Conservation (phyloP, 441 rosid species). For the Mallotus japonicus region DNA sequence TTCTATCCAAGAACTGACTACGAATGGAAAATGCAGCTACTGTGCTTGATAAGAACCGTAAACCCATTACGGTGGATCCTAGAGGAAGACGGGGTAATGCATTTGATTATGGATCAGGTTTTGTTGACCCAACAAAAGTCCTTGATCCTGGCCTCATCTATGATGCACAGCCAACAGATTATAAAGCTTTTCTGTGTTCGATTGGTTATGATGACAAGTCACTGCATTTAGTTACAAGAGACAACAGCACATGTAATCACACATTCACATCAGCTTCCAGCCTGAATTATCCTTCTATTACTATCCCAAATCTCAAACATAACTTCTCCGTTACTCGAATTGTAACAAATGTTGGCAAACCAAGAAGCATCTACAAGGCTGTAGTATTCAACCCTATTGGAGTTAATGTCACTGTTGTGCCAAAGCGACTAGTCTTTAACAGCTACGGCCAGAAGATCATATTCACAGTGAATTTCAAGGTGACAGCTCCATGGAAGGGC, state of each 20-base stretch:
- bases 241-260: slow-evolving; percentile 41
- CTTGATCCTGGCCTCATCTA: slow-evolving; percentile 67
- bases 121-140: slow-evolving; percentile 48
- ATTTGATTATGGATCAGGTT: slow-evolving; percentile 76
- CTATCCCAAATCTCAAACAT: slow-evolving; percentile 39
- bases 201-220: slow-evolving; percentile 47
- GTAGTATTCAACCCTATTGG: slow-evolving; percentile 40
- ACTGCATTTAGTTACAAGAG: slow-evolving; percentile 44
- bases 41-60: slow-evolving; percentile 34
- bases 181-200: slow-evolving; percentile 59
- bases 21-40: slow-evolving; percentile 42
- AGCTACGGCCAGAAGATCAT: slow-evolving; percentile 49
- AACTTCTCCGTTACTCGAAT: slow-evolving; percentile 41
- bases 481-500: slow-evolving; percentile 47
- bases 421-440: slow-evolving; percentile 36
- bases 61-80: slow-evolving; percentile 44
- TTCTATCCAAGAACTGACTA: slow-evolving; percentile 13
- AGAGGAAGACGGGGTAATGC: slow-evolving; percentile 52
- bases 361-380: slow-evolving; percentile 41
- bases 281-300: slow-evolving; percentile 56
- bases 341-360: slow-evolving; percentile 48
- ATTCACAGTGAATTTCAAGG: slow-evolving; percentile 48
- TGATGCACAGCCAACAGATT: slow-evolving; percentile 47
- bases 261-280: slow-evolving; percentile 33
- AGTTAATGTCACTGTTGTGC: slow-evolving; percentile 42